These are phyloP conservation scores for Atkinsonella hypoxylon DNA, from an alignment of 2,329 filamentous ascomycete species.

Conservation along the genomic window DNA sequence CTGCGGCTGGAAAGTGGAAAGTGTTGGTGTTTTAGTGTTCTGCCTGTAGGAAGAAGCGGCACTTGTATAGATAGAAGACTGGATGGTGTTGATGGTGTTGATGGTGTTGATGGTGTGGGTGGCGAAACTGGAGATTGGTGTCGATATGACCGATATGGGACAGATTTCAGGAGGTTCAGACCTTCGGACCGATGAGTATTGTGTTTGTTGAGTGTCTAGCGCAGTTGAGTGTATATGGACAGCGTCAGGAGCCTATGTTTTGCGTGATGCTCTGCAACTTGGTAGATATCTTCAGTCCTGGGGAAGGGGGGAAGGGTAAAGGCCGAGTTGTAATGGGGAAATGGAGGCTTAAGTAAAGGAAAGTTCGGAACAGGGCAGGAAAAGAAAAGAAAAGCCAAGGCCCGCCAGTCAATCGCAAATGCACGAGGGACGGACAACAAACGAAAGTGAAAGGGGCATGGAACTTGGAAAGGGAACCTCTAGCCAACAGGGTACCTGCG, in stretches of 20 bases:
- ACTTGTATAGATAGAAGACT: not conserved
- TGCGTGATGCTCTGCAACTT: not conserved
- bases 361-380: conserved; percentile 1
- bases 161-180: not conserved
- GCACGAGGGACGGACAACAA: conserved; percentile 6
- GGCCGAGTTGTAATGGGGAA: not conserved
- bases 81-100: not conserved
- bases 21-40: not conserved
- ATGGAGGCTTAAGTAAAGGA: conserved; percentile 4
- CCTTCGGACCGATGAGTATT: not conserved
- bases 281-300: not conserved
- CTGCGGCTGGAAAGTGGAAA: too few species aligned
- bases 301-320: not conserved
- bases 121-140: not conserved
- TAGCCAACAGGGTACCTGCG: conserved; percentile 10
- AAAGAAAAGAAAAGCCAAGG: not conserved
- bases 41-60: not conserved
- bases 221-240: not conserved
- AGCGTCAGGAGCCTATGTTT: not conserved
- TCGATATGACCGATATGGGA: not conserved
- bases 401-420: conserved; percentile 2
- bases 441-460: conserved; percentile 2
- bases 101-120: too few species aligned
- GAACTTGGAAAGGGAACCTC: conserved; percentile 5
- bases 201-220: not conserved